Evolutionary conservation across 257 asterid species (phyloP).

Genomic region (Solanum sejunctum): DNA sequence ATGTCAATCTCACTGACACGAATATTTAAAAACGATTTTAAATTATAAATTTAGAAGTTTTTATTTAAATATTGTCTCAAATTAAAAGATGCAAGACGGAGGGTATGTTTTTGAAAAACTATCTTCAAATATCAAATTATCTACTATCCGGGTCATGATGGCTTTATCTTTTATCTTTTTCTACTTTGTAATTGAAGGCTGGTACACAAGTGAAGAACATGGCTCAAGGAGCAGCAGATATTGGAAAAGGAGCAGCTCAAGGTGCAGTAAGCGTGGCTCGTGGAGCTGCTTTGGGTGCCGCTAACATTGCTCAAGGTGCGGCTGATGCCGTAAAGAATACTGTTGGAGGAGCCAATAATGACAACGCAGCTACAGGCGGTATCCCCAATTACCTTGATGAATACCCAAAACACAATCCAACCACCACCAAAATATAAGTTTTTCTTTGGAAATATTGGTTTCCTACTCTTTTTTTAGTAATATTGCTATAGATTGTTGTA

Average conservation of each 20-base stretch:
- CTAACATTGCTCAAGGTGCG: constrained; percentile 23
- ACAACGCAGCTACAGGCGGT: background rate
- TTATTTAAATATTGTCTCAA: too few relatives aligned
- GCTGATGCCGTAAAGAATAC: constrained; percentile 21
- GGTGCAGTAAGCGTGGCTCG: constrained; percentile 16
- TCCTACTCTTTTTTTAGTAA: background rate
- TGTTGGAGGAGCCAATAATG: constrained; percentile 13
- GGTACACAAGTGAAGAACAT: constrained; percentile 7
- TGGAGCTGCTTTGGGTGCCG: constrained; percentile 28
- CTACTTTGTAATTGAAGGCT: background rate
- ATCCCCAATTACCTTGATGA: constrained; percentile 9
- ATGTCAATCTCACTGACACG: too few relatives aligned
- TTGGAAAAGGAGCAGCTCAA: constrained; percentile 21
- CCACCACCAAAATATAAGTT: constrained; percentile 1
- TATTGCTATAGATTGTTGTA: background rate
- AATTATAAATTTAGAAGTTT: too few relatives aligned
- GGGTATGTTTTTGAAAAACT: too few relatives aligned
- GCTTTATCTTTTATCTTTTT: background rate
- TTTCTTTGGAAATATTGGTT: background rate
- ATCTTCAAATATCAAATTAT: too few relatives aligned
- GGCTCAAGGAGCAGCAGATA: constrained; percentile 27
- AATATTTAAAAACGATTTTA: too few relatives aligned
- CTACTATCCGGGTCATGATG: too few relatives aligned
- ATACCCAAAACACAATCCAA: background rate
- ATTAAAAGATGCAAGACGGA: too few relatives aligned